Evolutionary conservation across 805 yeast species (phyloP), one percentile per base, ranked within the genome.

Genomic region (Nakazawaea anatomiae): DNA sequence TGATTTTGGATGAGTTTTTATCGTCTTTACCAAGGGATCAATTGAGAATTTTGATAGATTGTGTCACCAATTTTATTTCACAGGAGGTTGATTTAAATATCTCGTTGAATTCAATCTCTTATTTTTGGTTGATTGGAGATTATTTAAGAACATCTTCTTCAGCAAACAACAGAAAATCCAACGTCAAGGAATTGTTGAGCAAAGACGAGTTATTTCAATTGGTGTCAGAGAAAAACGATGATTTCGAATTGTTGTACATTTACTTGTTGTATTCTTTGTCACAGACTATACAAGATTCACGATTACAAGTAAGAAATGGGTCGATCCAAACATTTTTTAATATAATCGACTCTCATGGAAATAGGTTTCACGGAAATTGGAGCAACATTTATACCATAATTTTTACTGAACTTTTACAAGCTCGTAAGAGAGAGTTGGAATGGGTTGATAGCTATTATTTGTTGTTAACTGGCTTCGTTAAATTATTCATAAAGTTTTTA

Each of bases 111-210:
- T 84, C 97, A 0, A 87, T 90, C 7, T 88, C 96, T 57, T 87
- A 90, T 57, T 91, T 90, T 60, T 92, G 98, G 98, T 65, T 87
- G 12, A 80, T 94, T 4, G 87, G 97, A 58, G 98, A 94, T 59
- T 82, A 83, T 52, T 66, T 84, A 41, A 74, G 46, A 51, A 43
- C 51, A 46, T 1, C 42, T 32, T 34, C 39, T 42, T 14, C 34
- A 18, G 25, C 25, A 18, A 18, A 18, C 25, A 18, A 18, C 25
- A 18, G 25, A 18, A 18, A 18, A 18, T 18, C 25, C 25, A 18
- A 44, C 14, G 30, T 27, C 31, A 47, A 44, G 7, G 47, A 34
- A 38, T 54, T 59, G 12, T 46, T 54, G 4, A 54, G 57, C 0
- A 57, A 50, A 8, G 57, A 63, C 0, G 62, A 63, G 11, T 57